Conservation (phyloP, 495 filamentous ascomycete species). For the Paragyromitra xinjiangensis region DNA sequence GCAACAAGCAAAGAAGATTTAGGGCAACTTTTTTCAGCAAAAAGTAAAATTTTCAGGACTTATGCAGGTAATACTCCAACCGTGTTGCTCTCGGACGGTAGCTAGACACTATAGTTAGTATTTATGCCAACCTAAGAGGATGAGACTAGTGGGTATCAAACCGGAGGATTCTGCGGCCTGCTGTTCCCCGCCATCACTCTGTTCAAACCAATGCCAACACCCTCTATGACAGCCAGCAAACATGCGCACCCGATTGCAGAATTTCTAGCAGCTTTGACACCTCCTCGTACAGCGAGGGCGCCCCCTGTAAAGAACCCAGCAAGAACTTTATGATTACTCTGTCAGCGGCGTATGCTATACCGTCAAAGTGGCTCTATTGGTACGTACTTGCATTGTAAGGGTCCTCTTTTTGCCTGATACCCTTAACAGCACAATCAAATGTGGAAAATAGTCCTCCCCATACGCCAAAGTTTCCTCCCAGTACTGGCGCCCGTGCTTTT, state of each 20-base stretch:
- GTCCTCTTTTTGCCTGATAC: slow-evolving; percentile 93
- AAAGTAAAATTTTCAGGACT: slow-evolving; percentile 48
- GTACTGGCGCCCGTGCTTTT: slow-evolving; percentile 92
- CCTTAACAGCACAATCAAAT: slow-evolving; percentile 96
- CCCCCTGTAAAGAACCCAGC: slow-evolving; percentile 98
- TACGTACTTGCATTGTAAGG: slow-evolving; percentile 87
- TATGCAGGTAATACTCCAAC: slow-evolving; percentile 46
- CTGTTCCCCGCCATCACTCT: slow-evolving; percentile 94
- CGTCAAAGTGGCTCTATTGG: no score
- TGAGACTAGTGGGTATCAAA: slow-evolving; percentile 18
- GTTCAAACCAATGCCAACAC: slow-evolving; percentile 95
- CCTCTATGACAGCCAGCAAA: slow-evolving; percentile 92
- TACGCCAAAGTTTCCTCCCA: slow-evolving; percentile 96
- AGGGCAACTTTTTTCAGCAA: slow-evolving; percentile 45
- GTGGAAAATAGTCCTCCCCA: slow-evolving; percentile 96
- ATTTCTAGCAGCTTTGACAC: slow-evolving; percentile 85
- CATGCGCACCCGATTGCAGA: slow-evolving; percentile 95
- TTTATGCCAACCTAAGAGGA: background rate
- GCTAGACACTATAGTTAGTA: slow-evolving; percentile 39
- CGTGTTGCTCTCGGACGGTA: slow-evolving; percentile 52
- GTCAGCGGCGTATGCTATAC: slow-evolving; percentile 1
- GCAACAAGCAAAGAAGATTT: background rate
- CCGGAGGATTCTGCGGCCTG: slow-evolving; percentile 62
- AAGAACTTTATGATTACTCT: slow-evolving; percentile 64
- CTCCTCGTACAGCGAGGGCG: slow-evolving; percentile 86